Conservation (phyloP, 345 rosid species). For the Theobroma cacao region DNA sequence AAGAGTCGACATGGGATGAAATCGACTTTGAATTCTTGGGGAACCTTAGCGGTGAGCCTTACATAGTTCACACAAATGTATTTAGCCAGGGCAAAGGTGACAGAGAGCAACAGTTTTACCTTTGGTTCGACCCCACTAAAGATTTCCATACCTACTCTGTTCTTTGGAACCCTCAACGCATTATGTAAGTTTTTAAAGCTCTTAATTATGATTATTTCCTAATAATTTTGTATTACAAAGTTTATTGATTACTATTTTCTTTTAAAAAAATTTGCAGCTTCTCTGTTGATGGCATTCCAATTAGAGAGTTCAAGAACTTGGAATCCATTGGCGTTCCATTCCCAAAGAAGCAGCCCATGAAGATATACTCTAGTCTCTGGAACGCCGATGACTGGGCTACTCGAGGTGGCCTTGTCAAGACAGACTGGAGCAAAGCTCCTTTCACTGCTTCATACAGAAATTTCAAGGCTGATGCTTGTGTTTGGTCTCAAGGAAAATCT, state of each 20-base stretch:
- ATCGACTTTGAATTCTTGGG: constrained; percentile 73
- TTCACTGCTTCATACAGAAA: constrained; percentile 50
- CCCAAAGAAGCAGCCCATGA: constrained; percentile 64
- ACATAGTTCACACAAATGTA: constrained; percentile 62
- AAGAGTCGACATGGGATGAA: constrained; percentile 65
- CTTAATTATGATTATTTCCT: neutral
- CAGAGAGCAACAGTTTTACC: constrained; percentile 62
- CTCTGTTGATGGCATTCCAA: constrained; percentile 57
- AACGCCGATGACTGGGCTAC: constrained; percentile 83
- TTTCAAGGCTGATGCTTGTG: constrained; percentile 38
- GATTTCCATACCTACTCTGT: constrained; percentile 65
- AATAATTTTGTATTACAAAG: neutral
- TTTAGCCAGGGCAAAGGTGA: constrained; percentile 56
- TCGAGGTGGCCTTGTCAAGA: constrained; percentile 64
- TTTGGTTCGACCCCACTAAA: constrained; percentile 65
- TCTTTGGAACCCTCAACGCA: constrained; percentile 57
- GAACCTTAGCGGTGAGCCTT: constrained; percentile 57
- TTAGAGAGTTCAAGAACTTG: constrained; percentile 66
- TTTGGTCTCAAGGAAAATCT: constrained; percentile 26
- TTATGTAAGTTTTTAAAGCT: constrained; percentile 30
- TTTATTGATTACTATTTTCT: neutral
- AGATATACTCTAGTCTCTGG: constrained; percentile 56
- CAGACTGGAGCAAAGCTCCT: constrained; percentile 57
- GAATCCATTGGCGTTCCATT: constrained; percentile 46
- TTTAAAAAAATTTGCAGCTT: constrained; percentile 24